A percentile compares a stretch with the other conserved stretches of the same genome.
phyloP scores from a whole-genome alignment of 2,329 filamentous ascomycete genomes.

The Venturia aucupariae region DNA sequence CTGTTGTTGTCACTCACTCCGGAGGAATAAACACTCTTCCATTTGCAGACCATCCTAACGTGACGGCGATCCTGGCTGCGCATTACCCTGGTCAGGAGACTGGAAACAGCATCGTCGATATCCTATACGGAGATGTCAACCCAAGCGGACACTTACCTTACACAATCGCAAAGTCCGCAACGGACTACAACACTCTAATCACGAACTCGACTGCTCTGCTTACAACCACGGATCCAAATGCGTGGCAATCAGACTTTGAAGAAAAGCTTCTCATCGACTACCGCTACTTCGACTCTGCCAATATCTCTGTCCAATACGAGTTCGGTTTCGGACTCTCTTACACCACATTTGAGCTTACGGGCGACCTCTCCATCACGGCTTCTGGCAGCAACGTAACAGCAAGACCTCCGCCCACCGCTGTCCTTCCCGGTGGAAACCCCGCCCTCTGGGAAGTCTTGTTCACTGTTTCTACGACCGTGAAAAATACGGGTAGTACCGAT shows the following conservation, averaged over 20 bases:
- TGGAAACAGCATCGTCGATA: constrained; percentile 68
- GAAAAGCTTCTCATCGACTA: constrained; percentile 51
- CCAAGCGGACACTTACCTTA: constrained; percentile 76
- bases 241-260: constrained; percentile 42
- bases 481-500: constrained; percentile 47
- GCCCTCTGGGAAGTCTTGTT: constrained; percentile 25
- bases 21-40: constrained; percentile 27
- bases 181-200: constrained; percentile 26
- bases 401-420: constrained; percentile 19
- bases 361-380: constrained; percentile 35
- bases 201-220: constrained; percentile 17
- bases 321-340: constrained; percentile 54
- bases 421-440: constrained; percentile 23
- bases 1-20: constrained; percentile 31
- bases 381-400: constrained; percentile 39
- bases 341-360: constrained; percentile 52
- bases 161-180: constrained; percentile 41
- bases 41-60: constrained; percentile 29
- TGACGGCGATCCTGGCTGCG: constrained; percentile 32
- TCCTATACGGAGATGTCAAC: constrained; percentile 70
- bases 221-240: constrained; percentile 33
- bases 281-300: constrained; percentile 54
- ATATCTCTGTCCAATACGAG: constrained; percentile 48
- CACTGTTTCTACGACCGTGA: constrained; percentile 52
- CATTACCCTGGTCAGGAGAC: constrained; percentile 63